Base-by-base conservation (phyloP, 2,329 filamentous ascomycete species). In the Talaromyces rugulosus region DNA sequence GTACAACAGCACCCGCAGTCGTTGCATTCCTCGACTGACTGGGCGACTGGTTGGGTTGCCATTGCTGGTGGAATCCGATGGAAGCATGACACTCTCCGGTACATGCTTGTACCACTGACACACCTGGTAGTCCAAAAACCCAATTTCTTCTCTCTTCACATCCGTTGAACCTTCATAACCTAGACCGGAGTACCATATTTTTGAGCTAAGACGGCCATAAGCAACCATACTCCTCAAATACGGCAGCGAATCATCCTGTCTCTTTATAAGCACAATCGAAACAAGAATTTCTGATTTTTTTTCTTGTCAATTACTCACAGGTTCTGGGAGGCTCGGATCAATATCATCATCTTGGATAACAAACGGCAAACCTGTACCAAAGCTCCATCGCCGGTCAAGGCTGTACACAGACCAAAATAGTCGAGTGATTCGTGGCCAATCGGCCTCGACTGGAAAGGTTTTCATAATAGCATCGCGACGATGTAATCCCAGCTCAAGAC, bases 371-470 rank as follows among this genome's bases (percentile, higher is more conserved):
- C 92, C 92, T 0, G 91, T 93, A n/a, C 89, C 90, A 68, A 96
- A 91, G 65, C 89, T 92, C 92, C 92, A 96, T 57, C 92, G 83
- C 44, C 92, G 83, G 72, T 96, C 93, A 44, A 96, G 80, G 4
- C 92, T 88, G 70, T 95, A 96, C 18, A 92, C 87, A 1, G 89
- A 87, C 93, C 91, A 97, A 74, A 96, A 96, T 14, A 91, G 85
- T 56, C 88, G 85, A 31, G 90, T 82, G 0, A 89, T 87, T 57
- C 86, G 83, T 56, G 82, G 81, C 56, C 90, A 84, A 64, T 92
- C 89, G 50, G 86, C 81, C 52, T 90, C 87, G 65, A 89, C 85
- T 7, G 82, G 77, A 54, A 94, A 91, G 18, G 82, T 80, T 62
- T 84, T 85, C 59, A 87, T 79, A 62, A 96, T 82, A 0, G 88